Percentiles rank a stretch among this genome's conserved stretches.
Evolutionary conservation across 2,329 filamentous ascomycete species (phyloP).

Genomic region (Cladosporium sp.): DNA sequence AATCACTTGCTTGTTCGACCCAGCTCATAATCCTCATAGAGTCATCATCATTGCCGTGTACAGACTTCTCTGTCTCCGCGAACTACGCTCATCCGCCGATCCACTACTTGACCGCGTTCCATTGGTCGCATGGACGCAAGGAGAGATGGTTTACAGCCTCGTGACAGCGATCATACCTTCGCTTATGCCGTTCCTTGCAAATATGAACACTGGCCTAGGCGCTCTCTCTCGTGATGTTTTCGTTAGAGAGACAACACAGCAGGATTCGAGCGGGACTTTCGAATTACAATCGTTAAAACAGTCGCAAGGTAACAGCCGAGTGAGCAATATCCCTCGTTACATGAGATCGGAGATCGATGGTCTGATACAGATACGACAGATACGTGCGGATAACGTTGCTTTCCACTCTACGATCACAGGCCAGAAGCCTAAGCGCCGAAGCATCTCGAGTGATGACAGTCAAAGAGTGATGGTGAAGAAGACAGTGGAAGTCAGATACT

Average conservation of each 20-base stretch:
- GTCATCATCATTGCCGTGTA: constrained; percentile 3
- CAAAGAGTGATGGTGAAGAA: constrained; percentile 2
- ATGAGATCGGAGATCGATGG: neutral
- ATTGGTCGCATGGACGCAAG: constrained; percentile 2
- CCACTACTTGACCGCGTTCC: neutral
- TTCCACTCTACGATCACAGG: constrained; percentile 1
- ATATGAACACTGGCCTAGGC: constrained; percentile 7
- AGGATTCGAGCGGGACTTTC: neutral
- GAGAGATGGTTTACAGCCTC: constrained; percentile 4
- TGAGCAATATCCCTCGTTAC: neutral
- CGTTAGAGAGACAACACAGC: neutral
- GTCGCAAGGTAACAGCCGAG: neutral
- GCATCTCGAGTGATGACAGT: constrained; percentile 8
- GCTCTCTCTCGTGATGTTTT: constrained; percentile 6
- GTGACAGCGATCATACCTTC: neutral
- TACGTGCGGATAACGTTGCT: neutral
- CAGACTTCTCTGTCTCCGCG: neutral
- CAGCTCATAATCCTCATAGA: neutral
- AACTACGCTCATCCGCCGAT: neutral
- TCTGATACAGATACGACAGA: neutral
- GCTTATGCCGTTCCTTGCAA: constrained; percentile 5
- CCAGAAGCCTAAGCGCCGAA: neutral
- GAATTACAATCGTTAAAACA: constrained; percentile 1
- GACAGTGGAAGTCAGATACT: constrained; percentile 1
- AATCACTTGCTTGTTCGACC: too few species aligned